These are phyloP conservation scores for Claviceps sp. DNA, from an alignment of 2,329 filamentous ascomycete species.

Conservation along the genomic window DNA sequence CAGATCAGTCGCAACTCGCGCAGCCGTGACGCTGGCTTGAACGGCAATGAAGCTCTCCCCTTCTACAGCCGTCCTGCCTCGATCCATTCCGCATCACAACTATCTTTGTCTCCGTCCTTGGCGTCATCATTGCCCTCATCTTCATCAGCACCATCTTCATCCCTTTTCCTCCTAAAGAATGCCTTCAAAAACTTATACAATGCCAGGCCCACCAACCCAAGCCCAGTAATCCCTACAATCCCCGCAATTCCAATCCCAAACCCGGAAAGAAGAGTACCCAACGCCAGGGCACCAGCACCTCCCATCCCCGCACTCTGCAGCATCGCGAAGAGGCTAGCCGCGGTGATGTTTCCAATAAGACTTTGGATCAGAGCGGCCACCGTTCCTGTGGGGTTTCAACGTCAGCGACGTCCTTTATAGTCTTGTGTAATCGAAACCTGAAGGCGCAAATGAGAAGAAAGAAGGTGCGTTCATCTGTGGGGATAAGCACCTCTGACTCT, in stretches of 20 bases:
- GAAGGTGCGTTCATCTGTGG: too few species aligned
- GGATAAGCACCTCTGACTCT: too few species aligned
- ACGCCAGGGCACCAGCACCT: conserved; percentile 13
- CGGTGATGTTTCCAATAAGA: conserved; percentile 15
- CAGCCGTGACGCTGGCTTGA: too few species aligned
- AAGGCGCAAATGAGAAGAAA: too few species aligned
- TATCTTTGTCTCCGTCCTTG: background rate
- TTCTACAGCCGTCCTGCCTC: too few species aligned
- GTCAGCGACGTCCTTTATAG: too few species aligned
- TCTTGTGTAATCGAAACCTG: too few species aligned
- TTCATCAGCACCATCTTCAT: background rate
- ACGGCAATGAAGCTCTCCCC: too few species aligned
- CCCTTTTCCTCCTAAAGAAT: background rate
- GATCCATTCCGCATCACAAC: too few species aligned
- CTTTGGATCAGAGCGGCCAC: conserved; percentile 9
- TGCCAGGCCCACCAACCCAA: background rate
- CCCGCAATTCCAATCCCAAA: background rate
- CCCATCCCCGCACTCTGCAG: conserved; percentile 19
- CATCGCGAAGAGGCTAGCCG: conserved; percentile 13
- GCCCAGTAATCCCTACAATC: background rate
- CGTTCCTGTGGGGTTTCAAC: background rate
- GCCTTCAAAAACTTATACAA: background rate
- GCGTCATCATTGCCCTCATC: background rate
- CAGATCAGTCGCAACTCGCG: too few species aligned
- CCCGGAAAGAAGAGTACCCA: conserved; percentile 10